Base-by-base conservation (phyloP, 371 early-diverging fungal genomes). In the Phascolomyces articulosus region DNA sequence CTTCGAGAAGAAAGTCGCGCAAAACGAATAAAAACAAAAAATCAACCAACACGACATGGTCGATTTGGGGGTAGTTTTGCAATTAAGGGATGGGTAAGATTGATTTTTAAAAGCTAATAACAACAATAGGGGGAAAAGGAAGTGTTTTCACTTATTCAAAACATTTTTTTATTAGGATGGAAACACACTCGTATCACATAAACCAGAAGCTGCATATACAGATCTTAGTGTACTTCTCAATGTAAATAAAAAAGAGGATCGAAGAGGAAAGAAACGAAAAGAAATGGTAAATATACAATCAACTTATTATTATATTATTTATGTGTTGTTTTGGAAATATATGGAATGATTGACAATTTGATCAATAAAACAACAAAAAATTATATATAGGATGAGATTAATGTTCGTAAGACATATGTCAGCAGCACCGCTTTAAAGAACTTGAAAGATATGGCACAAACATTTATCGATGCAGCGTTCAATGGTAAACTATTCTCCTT, bases 41-140 rank as follows among this genome's bases (percentile, higher is more conserved):
- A 55, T 18, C 69, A 63, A 44, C 67, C 78, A 4, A 63, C 78
- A 0, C 60, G 90, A 27, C 90, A 88, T 61, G 77, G 82, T 26
- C 70, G 88, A 58, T 88, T 90, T 65, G 88, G 87, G 18, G 88
- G 88, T n/a, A 80, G 83, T 13, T 73, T 83, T 61, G 58, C 80
- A 3, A 57, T 90, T 7, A 65, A 82, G 58, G 59, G 77, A 29
- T 72, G 71, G 71, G 87, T 88, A 74, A 70, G 15, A 23, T 13
- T 26, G 41, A 3, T 28, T 31, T 54, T 27, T 7, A 24, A n/a
- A 23, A 24, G 34, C 3, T 7, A 9, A 24, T 31, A 47, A 28
- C n/a, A 64, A 27, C 21, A 20, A 16, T 31, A 2, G 49, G 34
- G 11, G 3, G 6, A 27, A 26, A 49, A n/a, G 8, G 44, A 16